These are phyloP conservation scores for Paralagenidium karlingii DNA, from an alignment of 352 stramenopile species.

Conservation along the genomic window DNA sequence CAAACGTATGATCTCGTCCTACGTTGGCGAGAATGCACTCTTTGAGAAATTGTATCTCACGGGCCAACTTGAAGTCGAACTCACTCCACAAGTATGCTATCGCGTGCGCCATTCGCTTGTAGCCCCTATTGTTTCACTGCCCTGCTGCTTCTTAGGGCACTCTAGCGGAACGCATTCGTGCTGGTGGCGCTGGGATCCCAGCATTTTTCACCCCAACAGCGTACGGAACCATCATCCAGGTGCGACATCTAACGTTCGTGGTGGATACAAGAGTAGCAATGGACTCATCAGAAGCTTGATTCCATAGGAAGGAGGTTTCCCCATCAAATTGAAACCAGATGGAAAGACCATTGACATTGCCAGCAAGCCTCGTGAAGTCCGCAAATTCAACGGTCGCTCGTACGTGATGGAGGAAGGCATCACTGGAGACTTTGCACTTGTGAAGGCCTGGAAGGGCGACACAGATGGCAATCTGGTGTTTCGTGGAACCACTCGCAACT, in stretches of 20 bases:
- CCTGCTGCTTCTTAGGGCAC: constrained; percentile 47
- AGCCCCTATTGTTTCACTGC: background rate
- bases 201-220: constrained; percentile 95
- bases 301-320: constrained; percentile 49
- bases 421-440: constrained; percentile 86
- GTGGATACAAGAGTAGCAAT: too few species aligned
- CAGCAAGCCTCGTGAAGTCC: constrained; percentile 52
- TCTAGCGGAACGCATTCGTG: constrained; percentile 86
- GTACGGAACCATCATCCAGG: constrained; percentile 86
- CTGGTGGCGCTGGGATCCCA: constrained; percentile 89
- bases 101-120: background rate
- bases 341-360: constrained; percentile 54
- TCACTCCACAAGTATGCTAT: constrained; percentile 81
- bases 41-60: constrained; percentile 90
- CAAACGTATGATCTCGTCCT: constrained; percentile 94
- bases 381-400: constrained; percentile 75
- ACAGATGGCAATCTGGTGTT: constrained; percentile 95
- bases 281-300: background rate
- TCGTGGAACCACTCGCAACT: constrained; percentile 91
- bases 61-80: constrained; percentile 90
- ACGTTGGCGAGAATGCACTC: constrained; percentile 95
- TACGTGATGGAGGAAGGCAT: constrained; percentile 96
- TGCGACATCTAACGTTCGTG: constrained; percentile 5
- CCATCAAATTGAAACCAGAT: constrained; percentile 61
- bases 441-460: constrained; percentile 95